phyloP scores from a whole-genome alignment of 331 rosid species.

The Pyracantha coccinea region DNA sequence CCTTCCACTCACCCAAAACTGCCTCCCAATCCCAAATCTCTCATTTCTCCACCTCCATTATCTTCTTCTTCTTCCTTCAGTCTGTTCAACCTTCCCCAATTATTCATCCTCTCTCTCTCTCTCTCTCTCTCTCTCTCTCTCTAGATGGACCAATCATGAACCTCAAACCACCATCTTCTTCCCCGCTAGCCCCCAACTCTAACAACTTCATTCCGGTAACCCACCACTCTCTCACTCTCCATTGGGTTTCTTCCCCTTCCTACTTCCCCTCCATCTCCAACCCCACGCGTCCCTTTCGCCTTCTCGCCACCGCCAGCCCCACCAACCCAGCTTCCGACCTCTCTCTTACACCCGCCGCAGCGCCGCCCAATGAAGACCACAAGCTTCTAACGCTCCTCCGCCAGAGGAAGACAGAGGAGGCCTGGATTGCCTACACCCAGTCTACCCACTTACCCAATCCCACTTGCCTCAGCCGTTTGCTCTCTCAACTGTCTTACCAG shows the following conservation, averaged over 20 bases:
- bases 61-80: background rate
- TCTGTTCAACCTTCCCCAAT: background rate
- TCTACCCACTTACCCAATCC: conserved; percentile 55
- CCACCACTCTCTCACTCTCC: conserved; percentile 18
- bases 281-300: conserved; percentile 10
- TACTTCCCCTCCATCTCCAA: conserved; percentile 22
- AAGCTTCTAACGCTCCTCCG: conserved; percentile 59
- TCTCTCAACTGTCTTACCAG: conserved; percentile 63
- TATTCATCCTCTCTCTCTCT: background rate
- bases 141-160: conserved; percentile 67
- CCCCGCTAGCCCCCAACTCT: conserved; percentile 24
- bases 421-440: conserved; percentile 63
- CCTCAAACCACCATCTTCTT: conserved; percentile 18
- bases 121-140: background rate
- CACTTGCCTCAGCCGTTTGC: conserved; percentile 81
- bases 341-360: conserved; percentile 15
- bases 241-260: conserved; percentile 26
- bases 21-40: background rate
- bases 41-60: conserved; percentile 7
- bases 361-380: conserved; percentile 34
- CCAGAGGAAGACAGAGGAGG: conserved; percentile 76
- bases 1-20: conserved; percentile 26
- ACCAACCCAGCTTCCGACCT: conserved; percentile 26
- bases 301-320: conserved; percentile 24
- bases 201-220: conserved; percentile 16